phyloP scores from a whole-genome alignment of 2,329 filamentous ascomycete species.

The Exophiala viscosa region DNA sequence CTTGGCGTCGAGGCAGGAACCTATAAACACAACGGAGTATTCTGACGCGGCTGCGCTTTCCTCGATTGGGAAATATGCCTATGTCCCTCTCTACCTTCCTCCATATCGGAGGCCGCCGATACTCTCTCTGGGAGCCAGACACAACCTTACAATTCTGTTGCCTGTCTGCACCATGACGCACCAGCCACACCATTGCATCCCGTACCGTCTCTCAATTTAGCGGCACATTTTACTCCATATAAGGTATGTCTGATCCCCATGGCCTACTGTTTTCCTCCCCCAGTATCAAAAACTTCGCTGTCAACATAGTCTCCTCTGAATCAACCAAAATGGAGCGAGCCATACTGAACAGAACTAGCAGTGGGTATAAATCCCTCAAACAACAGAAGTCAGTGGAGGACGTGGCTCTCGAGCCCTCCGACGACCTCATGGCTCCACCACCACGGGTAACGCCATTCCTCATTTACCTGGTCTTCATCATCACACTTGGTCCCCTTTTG shows the following conservation, averaged over 20 bases:
- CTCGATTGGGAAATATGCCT: slow-evolving; percentile 1
- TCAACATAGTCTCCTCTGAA: too few species aligned
- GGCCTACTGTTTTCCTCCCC: background rate
- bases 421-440: slow-evolving; percentile 9
- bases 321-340: slow-evolving; percentile 12
- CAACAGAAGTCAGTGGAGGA: slow-evolving; percentile 5
- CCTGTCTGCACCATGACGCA: slow-evolving; percentile 21
- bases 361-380: slow-evolving; percentile 18
- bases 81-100: background rate
- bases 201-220: slow-evolving; percentile 5
- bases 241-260: slow-evolving; percentile 10
- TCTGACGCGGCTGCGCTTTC: slow-evolving; percentile 17
- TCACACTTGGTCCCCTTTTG: slow-evolving; percentile 82
- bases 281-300: background rate
- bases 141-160: slow-evolving; percentile 16
- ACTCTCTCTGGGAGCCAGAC: slow-evolving; percentile 9
- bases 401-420: background rate
- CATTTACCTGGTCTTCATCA: slow-evolving; percentile 67
- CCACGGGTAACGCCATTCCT: slow-evolving; percentile 41
- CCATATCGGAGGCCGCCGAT: slow-evolving; percentile 23
- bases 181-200: slow-evolving; percentile 2
- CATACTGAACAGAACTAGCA: slow-evolving; percentile 15
- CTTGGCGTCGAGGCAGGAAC: too few species aligned
- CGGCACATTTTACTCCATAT: slow-evolving; percentile 10
- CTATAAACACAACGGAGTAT: background rate